Evolutionary conservation across 306 rosid genomes (phyloP), one percentile per base, ranked within the genome.

Genomic region (Pyrus pyrifolia): DNA sequence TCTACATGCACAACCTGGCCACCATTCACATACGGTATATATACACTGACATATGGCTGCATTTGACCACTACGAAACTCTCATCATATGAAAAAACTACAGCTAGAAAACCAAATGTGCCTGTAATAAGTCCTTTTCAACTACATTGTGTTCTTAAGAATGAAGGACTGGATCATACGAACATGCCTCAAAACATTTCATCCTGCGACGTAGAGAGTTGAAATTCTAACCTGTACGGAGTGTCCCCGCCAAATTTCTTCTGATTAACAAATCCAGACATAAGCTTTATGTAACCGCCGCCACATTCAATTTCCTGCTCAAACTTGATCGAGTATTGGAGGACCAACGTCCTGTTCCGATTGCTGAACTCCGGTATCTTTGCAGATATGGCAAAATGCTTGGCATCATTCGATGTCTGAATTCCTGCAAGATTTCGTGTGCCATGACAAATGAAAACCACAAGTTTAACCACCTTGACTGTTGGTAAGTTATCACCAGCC

Each of bases 261-360:
- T 95, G 98, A 86, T 92, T 95, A 77, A 95, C 98, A 89, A 86
- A 94, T 70, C 95, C 98, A 79, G 98, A 92, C 55, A 83, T 89
- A 78, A 95, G 97, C 86, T 94, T 94, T 71, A 94, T 84, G 84
- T 94, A 94, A 68, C 97, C 98, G 13, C 98, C 98, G 10, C 97
- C 98, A 17, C 98, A 92, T 84, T 95, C 98, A 78, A 95, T 92
- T 70, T 92, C 98, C 88, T 95, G 98, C 77, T 95, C 98, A 81
- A 95, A 86, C 60, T 82, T 90, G 70, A 95, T 80, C 22, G 98
- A 95, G 77, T 95, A 95, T 84, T 95, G 98, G 57, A 95, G 72
- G 74, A 95, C 96, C 76, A 92, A 81, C 8, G 98, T 95, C 80
- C 85, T 84, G 80, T 95, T 86, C 85, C 85, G 82, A 58, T 95